Evolutionary conservation across 495 filamentous ascomycete species (phyloP), one percentile per base, ranked within the genome.

Genomic region (Hypoxylon lienhwacheense): DNA sequence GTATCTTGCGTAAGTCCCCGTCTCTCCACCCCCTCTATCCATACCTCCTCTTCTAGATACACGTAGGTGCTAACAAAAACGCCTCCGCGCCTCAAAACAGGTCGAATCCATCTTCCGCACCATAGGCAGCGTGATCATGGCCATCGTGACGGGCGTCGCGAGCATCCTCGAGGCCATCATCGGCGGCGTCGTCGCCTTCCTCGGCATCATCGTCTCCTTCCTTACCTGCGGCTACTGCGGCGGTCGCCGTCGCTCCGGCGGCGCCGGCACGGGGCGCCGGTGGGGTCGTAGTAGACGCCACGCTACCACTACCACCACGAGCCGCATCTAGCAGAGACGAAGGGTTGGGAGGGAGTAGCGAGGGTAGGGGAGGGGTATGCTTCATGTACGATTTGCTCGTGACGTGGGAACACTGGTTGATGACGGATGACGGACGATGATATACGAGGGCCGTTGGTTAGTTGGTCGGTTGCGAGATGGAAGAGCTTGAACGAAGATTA

Each of bases 1-100:
- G 81, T 95, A 53, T 96, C 90, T 72, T 96, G 92, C 64, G 92
- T 97, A 91, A 61, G 90, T 85, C 49, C 19, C 37, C 7, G n/a
- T n/a, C n/a, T 8, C 28, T 35, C 14, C 32, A 14, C 32, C 7
- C 14, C 4, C 5, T 36, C n/a, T 24, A 26, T 14, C 12, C 5
- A 33, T 8, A 43, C 28, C 20, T 8, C 33, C 10, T 5, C 5
- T 12, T 32, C 36, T 15, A 36, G 21, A 43, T 40, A 32, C 3
- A n/a, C 3, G 7, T 17, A 14, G 0, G 22, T 29, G 20, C 52
- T 65, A 58, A 68, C 62, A 16, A 3, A 10, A 12, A n/a, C n/a
- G n/a, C n/a, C 21, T 6, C 21, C 16, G 5, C 24, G 8, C 4
- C 24, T 4, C 36, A 19, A 15, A 52, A 61, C 66, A 97, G 92